These are phyloP conservation scores for Metschnikowia baotianmanensis DNA, from an alignment of 805 yeast species.

Conservation along the genomic window DNA sequence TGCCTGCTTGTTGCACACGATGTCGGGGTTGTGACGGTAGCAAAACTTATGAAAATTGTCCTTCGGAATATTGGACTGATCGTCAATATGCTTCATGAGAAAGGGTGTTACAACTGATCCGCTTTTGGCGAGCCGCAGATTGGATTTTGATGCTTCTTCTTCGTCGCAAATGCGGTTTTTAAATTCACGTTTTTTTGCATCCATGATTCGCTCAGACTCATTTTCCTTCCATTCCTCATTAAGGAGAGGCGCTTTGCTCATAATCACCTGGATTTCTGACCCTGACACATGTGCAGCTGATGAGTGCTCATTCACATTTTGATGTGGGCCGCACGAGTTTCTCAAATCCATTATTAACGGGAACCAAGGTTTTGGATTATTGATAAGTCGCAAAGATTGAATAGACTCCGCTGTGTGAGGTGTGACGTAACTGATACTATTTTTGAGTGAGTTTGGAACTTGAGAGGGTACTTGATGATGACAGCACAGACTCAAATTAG, in stretches of 20 bases:
- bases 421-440: too few species aligned
- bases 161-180: too few species aligned
- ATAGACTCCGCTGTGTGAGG: not conserved
- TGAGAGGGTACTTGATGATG: too few species aligned
- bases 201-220: not conserved
- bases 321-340: slow-evolving; percentile 12
- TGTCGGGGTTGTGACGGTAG: slow-evolving; percentile 90
- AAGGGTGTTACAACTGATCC: slow-evolving; percentile 40
- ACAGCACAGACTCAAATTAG: too few species aligned
- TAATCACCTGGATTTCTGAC: not conserved
- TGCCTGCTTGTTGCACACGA: slow-evolving; percentile 65
- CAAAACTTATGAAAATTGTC: slow-evolving; percentile 71
- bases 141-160: not conserved
- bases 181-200: too few species aligned
- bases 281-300: not conserved
- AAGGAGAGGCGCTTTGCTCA: too few species aligned
- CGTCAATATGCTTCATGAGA: slow-evolving; percentile 38
- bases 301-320: slow-evolving; percentile 2
- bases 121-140: not conserved
- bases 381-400: not conserved
- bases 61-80: slow-evolving; percentile 41
- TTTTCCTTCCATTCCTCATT: slow-evolving; percentile 2
- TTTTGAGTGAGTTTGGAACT: too few species aligned
- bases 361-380: not conserved
- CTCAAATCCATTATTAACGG: slow-evolving; percentile 18